Base-by-base conservation (phyloP, 2,329 filamentous ascomycete genomes). In the Aaosphaeria arxii region DNA sequence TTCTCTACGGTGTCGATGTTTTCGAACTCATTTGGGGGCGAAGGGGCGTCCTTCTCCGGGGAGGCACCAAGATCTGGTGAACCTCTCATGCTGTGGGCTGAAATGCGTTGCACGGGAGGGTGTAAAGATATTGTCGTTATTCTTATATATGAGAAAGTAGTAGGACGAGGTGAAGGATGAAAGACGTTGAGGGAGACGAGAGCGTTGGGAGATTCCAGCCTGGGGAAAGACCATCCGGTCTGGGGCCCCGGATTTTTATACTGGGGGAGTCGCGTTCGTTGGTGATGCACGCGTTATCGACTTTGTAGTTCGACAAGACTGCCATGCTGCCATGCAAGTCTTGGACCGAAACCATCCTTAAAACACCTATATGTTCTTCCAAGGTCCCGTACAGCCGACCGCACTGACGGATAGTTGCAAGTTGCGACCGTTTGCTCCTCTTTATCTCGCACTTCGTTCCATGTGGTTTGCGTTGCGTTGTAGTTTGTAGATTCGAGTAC, bases 21-120 rank as follows among this genome's bases (percentile, higher is more conserved):
- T 29, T 43, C 41, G 41, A 31, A 7, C 30, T 59, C 1, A 67
- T 67, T 9, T 73, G 70, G 24, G 66, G 58, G 42, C 79, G 76
- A 49, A 74, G 75, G 36, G 70, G 63, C 2, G 9, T 36, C 73
- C 71, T 36, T 36, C 9, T 36, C 33, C 9, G 9, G 9, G 9
- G 13, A 11, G 13, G 13, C 33, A 9, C 33, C 33, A 24, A 24
- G 17, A 24, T 24, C 17, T 24, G 17, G 17, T 24, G 17, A 24
- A 24, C 17, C 17, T 24, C 17, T 24, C 17, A 24, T 24, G 17
- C 17, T 24, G 17, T 24, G 17, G 2, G 17, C 17, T 24, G 17
- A 24, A 24, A 24, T 24, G 17, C 17, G 17, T 24, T 24, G 17
- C 17, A 24, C 17, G 17, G 17, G 17, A 24, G 17, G 17, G 17